Percentiles rank a stretch among this genome's conserved stretches.
Evolutionary conservation across 2,329 filamentous ascomycete genomes (phyloP).

Genomic region (Gyromitra esculenta): DNA sequence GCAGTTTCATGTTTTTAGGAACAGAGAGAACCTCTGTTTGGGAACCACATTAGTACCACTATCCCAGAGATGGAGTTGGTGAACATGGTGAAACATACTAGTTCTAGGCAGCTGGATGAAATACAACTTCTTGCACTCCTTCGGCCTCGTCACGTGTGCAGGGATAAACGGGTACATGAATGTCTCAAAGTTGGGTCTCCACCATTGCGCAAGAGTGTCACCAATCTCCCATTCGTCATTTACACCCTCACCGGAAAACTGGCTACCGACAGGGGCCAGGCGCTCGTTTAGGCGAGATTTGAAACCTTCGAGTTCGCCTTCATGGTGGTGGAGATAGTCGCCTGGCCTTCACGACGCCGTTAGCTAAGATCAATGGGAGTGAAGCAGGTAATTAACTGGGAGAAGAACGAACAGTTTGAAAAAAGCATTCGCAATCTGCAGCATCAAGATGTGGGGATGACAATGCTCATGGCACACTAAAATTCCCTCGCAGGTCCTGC

Average conservation of each 20-base stretch:
- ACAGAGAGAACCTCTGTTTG: constrained; percentile 86
- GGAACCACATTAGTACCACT: background rate
- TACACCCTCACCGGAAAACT: constrained; percentile 82
- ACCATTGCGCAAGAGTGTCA: constrained; percentile 97
- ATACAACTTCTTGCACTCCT: constrained; percentile 99
- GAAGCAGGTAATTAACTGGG: background rate
- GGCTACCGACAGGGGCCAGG: constrained; percentile 86
- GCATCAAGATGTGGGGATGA: constrained; percentile 97
- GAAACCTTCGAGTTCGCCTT: constrained; percentile 95
- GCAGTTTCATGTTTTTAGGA: constrained; percentile 99
- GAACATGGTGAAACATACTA: constrained; percentile 68
- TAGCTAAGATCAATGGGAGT: constrained; percentile 11
- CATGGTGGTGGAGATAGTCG: constrained; percentile 88
- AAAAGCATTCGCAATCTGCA: constrained; percentile 99
- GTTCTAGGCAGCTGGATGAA: constrained; percentile 93
- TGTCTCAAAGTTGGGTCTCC: constrained; percentile 98
- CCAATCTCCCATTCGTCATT: constrained; percentile 94
- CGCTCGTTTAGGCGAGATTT: constrained; percentile 91
- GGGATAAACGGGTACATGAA: constrained; percentile 99
- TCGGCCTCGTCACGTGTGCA: constrained; percentile 92
- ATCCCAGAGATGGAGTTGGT: background rate
- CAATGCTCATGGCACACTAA: constrained; percentile 99
- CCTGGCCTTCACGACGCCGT: constrained; percentile 70
- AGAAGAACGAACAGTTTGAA: constrained; percentile 78
- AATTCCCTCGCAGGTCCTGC: constrained; percentile 94